Evolutionary conservation across 495 filamentous ascomycete genomes (phyloP).

Genomic region (Penicillium alfredii): DNA sequence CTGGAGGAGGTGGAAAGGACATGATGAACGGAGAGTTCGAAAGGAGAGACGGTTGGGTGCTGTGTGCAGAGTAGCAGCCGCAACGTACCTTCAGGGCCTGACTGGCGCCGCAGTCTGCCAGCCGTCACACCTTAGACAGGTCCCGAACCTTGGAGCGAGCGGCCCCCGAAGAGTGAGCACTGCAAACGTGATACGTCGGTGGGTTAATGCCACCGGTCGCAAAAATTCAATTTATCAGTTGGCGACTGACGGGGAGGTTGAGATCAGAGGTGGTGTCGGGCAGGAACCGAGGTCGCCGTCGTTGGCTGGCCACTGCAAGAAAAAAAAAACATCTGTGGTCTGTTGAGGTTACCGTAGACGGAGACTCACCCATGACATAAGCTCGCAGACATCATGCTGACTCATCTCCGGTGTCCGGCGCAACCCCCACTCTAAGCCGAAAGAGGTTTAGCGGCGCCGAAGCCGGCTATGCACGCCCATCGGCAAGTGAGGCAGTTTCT

Average conservation of each 20-base stretch:
- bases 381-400: conserved; percentile 1
- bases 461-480: conserved; percentile 12
- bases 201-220: too few relatives aligned
- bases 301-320: too few relatives aligned
- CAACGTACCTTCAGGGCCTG: conserved; percentile 58
- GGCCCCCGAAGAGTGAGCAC: conserved; percentile 2
- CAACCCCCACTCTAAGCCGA: conserved; percentile 25
- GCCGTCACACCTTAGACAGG: conserved; percentile 36
- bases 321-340: too few relatives aligned
- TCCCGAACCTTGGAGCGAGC: conserved; percentile 9
- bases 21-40: conserved; percentile 74
- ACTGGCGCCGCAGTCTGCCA: conserved; percentile 34
- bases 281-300: too few relatives aligned
- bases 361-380: not conserved
- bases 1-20: conserved; percentile 91
- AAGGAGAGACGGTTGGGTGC: conserved; percentile 26
- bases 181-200: not conserved
- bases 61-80: conserved; percentile 33
- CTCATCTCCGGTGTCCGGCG: too few relatives aligned
- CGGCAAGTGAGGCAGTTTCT: conserved; percentile 25
- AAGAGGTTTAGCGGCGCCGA: conserved; percentile 9
- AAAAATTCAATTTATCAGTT: not conserved
- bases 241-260: too few relatives aligned
- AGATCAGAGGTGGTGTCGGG: too few relatives aligned
- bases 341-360: too few relatives aligned